Evolutionary conservation across 1,139 yeast genomes (phyloP).

Genomic region (Barnettozyma hawaiiensis): DNA sequence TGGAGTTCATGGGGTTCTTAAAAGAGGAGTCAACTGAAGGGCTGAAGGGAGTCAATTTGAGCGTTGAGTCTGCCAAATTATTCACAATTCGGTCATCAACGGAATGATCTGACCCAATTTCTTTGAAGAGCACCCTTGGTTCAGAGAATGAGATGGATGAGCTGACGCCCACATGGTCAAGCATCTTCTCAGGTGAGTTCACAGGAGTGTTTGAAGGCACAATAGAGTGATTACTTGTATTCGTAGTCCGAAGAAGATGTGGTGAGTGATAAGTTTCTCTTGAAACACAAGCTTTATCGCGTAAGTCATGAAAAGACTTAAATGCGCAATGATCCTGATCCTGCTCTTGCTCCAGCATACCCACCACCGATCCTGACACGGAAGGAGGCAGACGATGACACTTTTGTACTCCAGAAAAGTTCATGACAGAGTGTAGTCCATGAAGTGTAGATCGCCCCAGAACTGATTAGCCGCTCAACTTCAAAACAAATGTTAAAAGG

Average conservation of each 20-base stretch:
- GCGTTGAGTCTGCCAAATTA: neutral
- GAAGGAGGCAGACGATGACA: neutral
- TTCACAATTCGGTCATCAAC: neutral
- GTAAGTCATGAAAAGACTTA: neutral
- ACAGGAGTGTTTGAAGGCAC: conserved; percentile 17
- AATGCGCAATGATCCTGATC: neutral
- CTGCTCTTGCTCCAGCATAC: neutral
- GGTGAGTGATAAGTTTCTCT: neutral
- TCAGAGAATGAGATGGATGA: neutral
- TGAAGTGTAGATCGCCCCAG: neutral
- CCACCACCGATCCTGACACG: neutral
- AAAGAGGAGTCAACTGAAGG: neutral
- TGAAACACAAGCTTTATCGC: neutral
- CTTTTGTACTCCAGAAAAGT: neutral
- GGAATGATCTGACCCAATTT: neutral
- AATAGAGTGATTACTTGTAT: neutral
- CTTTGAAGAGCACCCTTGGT: conserved; percentile 5
- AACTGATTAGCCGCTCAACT: neutral
- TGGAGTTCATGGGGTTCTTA: neutral
- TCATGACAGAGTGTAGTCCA: neutral
- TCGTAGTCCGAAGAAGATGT: neutral
- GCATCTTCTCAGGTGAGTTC: conserved; percentile 5
- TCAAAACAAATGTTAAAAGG: neutral
- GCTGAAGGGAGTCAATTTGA: neutral
- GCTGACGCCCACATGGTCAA: neutral